Base-by-base conservation (phyloP, 345 rosid genomes). In the Pseudoturritis turrita region DNA sequence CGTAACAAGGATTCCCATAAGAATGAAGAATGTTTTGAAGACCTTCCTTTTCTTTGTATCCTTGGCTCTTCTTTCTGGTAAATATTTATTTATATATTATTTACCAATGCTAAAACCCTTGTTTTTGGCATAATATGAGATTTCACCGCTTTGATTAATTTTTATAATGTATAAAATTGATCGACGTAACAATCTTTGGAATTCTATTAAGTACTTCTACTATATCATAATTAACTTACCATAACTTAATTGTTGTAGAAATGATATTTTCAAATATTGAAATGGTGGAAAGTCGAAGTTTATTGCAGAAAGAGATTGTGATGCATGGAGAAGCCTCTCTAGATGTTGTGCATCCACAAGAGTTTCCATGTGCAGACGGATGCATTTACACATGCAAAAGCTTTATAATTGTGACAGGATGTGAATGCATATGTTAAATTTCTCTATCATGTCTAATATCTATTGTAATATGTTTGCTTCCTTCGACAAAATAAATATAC, bases 251-350 rank as follows among this genome's bases (percentile, higher is more conserved):
- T 29, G 3, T 29, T 54, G 13, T 54, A 54, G 60, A 15, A 54
- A 54, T 5, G 23, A 54, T 4, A 33, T 29, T 54, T 54, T 54
- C 60, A 54, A 54, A 11, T 13, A 54, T 54, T 54, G 60, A 40
- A 54, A 54, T 54, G 60, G 60, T 54, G 35, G 60, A 54, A 54
- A 29, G 60, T 29, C 60, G 60, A 29, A 54, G 60, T 13, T 29
- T 54, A 7, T 9, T 15, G 10, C 14, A 54, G 14, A 17, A 29
- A 15, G 60, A 54, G 22, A 29, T 8, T 3, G 37, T n/a, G 36
- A 8, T 28, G 58, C 36, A 9, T 6, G 39, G 31, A 29, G 37
- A 28, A 9, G 36, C 10, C 36, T 33, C 36, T 33, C 10, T 2
- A 33, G 1, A 31, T 14, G 40, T 29, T 54, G 60, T 10, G 39